phyloP scores from a whole-genome alignment of 495 filamentous ascomycete genomes.

The Aspergillus kassunensis region DNA sequence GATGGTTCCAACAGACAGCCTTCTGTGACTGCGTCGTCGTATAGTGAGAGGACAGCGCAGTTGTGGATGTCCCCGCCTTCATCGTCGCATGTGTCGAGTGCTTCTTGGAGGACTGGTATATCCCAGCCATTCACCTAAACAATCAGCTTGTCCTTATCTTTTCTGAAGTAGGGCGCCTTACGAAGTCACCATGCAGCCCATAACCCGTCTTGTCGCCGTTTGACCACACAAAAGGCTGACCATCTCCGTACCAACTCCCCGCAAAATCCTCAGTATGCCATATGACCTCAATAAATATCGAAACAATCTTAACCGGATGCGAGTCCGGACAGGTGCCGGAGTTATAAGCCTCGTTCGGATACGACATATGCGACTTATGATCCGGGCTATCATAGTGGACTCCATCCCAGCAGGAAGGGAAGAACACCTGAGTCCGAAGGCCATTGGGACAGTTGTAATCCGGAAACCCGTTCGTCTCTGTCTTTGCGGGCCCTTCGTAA shows the following conservation, averaged over 20 bases:
- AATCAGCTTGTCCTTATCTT: neutral
- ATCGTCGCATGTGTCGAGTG: constrained; percentile 10
- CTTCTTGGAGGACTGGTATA: constrained; percentile 10
- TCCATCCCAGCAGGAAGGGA: constrained; percentile 15
- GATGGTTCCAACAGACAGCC: constrained; percentile 4
- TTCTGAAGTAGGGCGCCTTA: neutral
- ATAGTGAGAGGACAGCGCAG: neutral
- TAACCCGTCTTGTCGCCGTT: constrained; percentile 11
- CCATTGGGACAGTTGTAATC: constrained; percentile 12
- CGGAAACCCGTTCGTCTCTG: constrained; percentile 9
- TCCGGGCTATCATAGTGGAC: constrained; percentile 6
- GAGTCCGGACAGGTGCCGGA: constrained; percentile 6
- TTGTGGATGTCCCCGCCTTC: constrained; percentile 5
- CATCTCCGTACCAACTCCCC: constrained; percentile 51
- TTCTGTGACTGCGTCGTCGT: neutral
- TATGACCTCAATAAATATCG: constrained; percentile 67
- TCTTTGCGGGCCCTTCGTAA: constrained; percentile 5
- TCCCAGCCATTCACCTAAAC: constrained; percentile 13
- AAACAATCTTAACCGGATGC: constrained; percentile 56
- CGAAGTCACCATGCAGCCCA: constrained; percentile 11
- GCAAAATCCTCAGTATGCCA: constrained; percentile 56
- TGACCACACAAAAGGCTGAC: constrained; percentile 60
- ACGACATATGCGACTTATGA: constrained; percentile 12
- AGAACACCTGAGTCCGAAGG: constrained; percentile 7
- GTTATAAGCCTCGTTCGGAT: constrained; percentile 4